Base-by-base conservation (phyloP, 2,329 filamentous ascomycete genomes). In the Delphinella strobiligena region DNA sequence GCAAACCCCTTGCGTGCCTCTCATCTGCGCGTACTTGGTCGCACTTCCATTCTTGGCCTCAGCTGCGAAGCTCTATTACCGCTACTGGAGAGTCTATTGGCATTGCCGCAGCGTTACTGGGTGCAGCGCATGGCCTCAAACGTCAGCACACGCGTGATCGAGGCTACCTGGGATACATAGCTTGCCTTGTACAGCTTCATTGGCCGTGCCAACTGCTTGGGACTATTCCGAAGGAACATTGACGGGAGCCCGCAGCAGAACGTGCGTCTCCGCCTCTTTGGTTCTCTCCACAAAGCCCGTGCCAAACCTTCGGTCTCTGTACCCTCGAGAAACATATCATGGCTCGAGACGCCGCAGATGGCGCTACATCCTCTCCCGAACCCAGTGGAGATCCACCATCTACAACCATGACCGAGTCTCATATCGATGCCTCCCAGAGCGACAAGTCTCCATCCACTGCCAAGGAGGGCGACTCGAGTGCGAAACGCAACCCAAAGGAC, bases 401-500 rank as follows among this genome's bases (percentile, higher is more conserved):
- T 27, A 27, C 22, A 27, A 12, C 22, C 43, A 69, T 69, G 66
- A 60, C 63, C 49, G 57, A 61, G 54, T 58, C 61, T 41, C 56
- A 59, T 42, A 47, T 52, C 24, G 58, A 63, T 36, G 58, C 52
- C 49, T 56, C 54, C 39, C 56, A 54, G 19, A 57, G 55, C 32
- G 56, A 59, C 42, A 55, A 53, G 43, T 54, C 54, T 45, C 55
- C 48, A 51, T 31, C 32, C 32, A 37, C 34, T 15, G 38, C 39
- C 8, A 57, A 56, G 38, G 53, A 55, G 43, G 53, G 52, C 41
- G 58, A 59, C 44, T 45, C 53, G 15, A 32, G 49, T 19, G 40
- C 53, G 31, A 58, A 56, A 47, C 51, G 44, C 44, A 75, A 74
- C 54, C 77, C 87, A 41, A 96, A 96, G 62, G 91, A 98, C 59